These are phyloP conservation scores for Cystobasidiaceae sp. DNA, from an alignment of 1,284 basidiomycete species.

Conservation along the genomic window DNA sequence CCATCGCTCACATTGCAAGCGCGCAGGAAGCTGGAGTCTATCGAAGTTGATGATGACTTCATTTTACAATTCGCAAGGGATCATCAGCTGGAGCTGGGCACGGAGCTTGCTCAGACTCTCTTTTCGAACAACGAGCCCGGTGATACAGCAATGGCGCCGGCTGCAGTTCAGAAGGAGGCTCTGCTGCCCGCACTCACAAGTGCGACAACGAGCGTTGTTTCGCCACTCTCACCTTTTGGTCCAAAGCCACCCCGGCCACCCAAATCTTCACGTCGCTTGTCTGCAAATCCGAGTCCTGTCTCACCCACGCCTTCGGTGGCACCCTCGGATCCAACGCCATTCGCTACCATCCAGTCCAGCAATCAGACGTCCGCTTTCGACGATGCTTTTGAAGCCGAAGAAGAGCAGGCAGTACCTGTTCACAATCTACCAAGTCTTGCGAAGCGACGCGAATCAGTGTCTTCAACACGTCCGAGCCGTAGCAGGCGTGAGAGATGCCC, in stretches of 20 bases:
- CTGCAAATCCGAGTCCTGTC: neutral
- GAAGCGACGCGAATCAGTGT: conserved; percentile 81
- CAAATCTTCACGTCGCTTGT: neutral
- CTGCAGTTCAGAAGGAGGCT: neutral
- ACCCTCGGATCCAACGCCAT: neutral
- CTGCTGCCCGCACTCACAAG: neutral
- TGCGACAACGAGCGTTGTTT: neutral
- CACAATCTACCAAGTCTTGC: conserved; percentile 76
- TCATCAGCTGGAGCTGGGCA: neutral
- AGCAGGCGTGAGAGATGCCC: neutral
- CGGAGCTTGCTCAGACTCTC: conserved; percentile 9
- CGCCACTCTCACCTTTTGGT: neutral
- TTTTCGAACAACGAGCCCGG: conserved; percentile 37
- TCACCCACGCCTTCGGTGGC: neutral
- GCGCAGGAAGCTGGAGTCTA: too few relatives aligned
- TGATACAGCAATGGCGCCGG: conserved; percentile 13
- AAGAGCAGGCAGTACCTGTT: conserved; percentile 82
- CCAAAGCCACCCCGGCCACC: neutral
- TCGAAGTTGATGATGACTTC: conserved; percentile 16
- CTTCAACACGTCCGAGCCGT: conserved; percentile 61
- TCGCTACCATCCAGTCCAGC: neutral
- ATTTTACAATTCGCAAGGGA: conserved; percentile 10
- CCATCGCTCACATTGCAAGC: too few relatives aligned
- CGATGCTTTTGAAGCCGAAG: conserved; percentile 56
- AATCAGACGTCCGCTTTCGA: conserved; percentile 29